A percentile compares a stretch with the other conserved stretches of the same genome.
phyloP scores from a whole-genome alignment of 2,329 filamentous ascomycete genomes.

The Endocalyx cinctus region DNA sequence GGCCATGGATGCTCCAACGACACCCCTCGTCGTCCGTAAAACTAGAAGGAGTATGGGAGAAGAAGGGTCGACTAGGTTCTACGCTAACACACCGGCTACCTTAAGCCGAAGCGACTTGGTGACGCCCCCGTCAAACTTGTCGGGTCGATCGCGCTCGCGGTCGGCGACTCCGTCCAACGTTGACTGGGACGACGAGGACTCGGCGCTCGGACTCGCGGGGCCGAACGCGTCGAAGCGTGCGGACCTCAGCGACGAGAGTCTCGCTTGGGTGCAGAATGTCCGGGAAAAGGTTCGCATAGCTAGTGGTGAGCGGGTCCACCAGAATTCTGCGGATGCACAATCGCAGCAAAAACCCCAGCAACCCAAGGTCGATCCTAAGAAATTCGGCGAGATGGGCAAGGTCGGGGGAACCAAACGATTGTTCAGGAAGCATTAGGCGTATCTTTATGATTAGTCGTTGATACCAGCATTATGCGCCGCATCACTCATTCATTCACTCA shows the following conservation, averaged over 20 bases:
- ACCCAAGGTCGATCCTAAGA: no score
- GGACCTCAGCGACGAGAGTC: conserved; percentile 66
- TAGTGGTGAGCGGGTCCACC: conserved; percentile 34
- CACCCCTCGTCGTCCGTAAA: conserved; percentile 52
- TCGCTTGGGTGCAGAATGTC: conserved; percentile 78
- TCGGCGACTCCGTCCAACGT: conserved; percentile 44
- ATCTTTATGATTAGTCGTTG: not conserved
- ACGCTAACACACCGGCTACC: conserved; percentile 38
- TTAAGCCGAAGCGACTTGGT: conserved; percentile 16
- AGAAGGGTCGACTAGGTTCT: conserved; percentile 26
- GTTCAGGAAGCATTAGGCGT: not conserved
- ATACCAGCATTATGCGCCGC: not conserved
- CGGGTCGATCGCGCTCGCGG: conserved; percentile 45
- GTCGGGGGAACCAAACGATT: not conserved
- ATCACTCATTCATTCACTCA: no score
- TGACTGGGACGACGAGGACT: conserved; percentile 57
- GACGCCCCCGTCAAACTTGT: conserved; percentile 40
- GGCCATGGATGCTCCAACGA: conserved; percentile 33
- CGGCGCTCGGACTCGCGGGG: conserved; percentile 64
- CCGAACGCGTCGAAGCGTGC: conserved; percentile 60
- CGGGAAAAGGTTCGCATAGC: conserved; percentile 73
- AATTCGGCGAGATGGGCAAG: not conserved
- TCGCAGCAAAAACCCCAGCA: no score
- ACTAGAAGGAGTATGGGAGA: conserved; percentile 43
- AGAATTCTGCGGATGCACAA: no score